These are phyloP conservation scores for Paecilomyces sp. DNA, from an alignment of 2,329 filamentous ascomycete species.

Conservation along the genomic window DNA sequence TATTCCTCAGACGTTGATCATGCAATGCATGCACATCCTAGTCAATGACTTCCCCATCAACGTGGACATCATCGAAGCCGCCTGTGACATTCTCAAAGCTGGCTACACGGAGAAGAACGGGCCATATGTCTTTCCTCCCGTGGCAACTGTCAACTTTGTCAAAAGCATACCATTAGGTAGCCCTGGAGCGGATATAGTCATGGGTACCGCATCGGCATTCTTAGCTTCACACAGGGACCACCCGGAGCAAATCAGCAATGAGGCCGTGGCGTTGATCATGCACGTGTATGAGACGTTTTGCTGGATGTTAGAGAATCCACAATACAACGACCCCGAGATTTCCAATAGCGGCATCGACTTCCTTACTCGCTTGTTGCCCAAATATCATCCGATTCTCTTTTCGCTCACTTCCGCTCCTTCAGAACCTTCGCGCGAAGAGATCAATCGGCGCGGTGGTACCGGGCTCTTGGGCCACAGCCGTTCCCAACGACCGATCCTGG, in stretches of 20 bases:
- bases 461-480: not conserved
- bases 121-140: slow-evolving; percentile 36
- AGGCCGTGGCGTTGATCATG: slow-evolving; percentile 28
- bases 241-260: slow-evolving; percentile 24
- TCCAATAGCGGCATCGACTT: slow-evolving; percentile 41
- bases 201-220: slow-evolving; percentile 40
- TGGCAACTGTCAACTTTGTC: slow-evolving; percentile 35
- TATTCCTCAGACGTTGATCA: slow-evolving; percentile 26
- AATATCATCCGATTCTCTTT: slow-evolving; percentile 34
- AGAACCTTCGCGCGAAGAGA: slow-evolving; percentile 2
- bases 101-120: slow-evolving; percentile 39
- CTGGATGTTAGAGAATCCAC: slow-evolving; percentile 26
- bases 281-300: slow-evolving; percentile 33
- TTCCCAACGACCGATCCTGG: slow-evolving; percentile 21
- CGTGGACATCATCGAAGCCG: slow-evolving; percentile 35
- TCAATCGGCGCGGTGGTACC: not conserved
- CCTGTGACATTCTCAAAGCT: slow-evolving; percentile 40
- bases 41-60: slow-evolving; percentile 33
- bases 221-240: slow-evolving; percentile 35
- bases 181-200: slow-evolving; percentile 35
- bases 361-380: slow-evolving; percentile 33
- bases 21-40: slow-evolving; percentile 35
- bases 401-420: slow-evolving; percentile 19
- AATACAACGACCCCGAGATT: slow-evolving; percentile 34
- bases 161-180: slow-evolving; percentile 31